These are phyloP conservation scores for Actinomortierella wolfii DNA, from an alignment of 371 early-diverging fungal species.

Conservation along the genomic window DNA sequence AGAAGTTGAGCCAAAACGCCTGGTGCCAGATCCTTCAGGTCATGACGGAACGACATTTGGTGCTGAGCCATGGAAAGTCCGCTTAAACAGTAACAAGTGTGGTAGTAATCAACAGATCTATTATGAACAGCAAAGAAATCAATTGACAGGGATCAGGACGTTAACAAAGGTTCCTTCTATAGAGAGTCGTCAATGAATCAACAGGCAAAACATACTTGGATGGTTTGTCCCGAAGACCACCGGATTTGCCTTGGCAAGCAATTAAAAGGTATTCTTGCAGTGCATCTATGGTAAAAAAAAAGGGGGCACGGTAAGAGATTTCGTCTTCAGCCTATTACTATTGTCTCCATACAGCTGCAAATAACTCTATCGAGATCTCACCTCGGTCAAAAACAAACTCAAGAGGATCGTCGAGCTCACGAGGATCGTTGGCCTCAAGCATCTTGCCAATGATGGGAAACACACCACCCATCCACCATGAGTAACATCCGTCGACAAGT, in stretches of 20 bases:
- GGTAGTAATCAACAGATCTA: slow-evolving; percentile 88
- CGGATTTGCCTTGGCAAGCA: slow-evolving; percentile 81
- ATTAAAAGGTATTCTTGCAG: slow-evolving; percentile 87
- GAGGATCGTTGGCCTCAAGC: slow-evolving; percentile 16
- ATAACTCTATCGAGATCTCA: slow-evolving; percentile 14
- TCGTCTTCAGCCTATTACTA: neutral
- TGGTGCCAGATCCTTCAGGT: slow-evolving; percentile 28
- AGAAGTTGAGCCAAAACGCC: slow-evolving; percentile 43
- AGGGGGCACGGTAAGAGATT: neutral
- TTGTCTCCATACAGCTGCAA: neutral
- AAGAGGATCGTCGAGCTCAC: neutral
- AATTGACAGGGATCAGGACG: neutral
- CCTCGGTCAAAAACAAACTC: slow-evolving; percentile 61
- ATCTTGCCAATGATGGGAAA: slow-evolving; percentile 75
- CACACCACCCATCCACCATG: slow-evolving; percentile 94
- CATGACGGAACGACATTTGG: slow-evolving; percentile 44
- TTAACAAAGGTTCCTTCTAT: too few relatives aligned
- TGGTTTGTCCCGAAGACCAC: slow-evolving; percentile 94
- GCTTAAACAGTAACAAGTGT: slow-evolving; percentile 92
- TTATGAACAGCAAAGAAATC: neutral
- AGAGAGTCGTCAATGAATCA: too few relatives aligned
- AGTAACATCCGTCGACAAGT: slow-evolving; percentile 97
- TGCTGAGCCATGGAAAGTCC: slow-evolving; percentile 81
- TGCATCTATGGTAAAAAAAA: slow-evolving; percentile 54
- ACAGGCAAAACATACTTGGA: slow-evolving; percentile 60